phyloP scores from a whole-genome alignment of 75 land plant genomes.

The Picea glauca region DNA sequence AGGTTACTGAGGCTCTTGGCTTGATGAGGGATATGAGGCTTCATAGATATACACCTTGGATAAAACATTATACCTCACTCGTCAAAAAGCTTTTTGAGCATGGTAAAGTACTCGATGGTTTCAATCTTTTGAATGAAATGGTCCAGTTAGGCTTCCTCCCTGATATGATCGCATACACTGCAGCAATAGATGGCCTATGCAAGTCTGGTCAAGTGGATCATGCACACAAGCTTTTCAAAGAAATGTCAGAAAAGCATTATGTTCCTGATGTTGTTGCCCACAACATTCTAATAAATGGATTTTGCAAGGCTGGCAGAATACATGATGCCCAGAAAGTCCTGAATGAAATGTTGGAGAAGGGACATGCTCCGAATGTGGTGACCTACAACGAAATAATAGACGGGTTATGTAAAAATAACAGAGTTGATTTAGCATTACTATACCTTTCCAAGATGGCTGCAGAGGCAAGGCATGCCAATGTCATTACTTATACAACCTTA shows the following conservation, averaged over 20 bases:
- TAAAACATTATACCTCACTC: constrained; percentile 40
- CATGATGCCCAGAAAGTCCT: constrained; percentile 44
- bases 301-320: constrained; percentile 55
- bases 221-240: constrained; percentile 40
- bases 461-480: constrained; percentile 41
- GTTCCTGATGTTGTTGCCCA: constrained; percentile 70
- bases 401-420: constrained; percentile 50
- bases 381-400: constrained; percentile 50
- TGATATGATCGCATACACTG: constrained; percentile 56
- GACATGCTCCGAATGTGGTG: constrained; percentile 41
- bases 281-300: constrained; percentile 67
- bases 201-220: constrained; percentile 34
- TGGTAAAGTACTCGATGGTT: constrained; percentile 32
- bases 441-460: constrained; percentile 37
- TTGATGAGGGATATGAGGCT: constrained; percentile 47
- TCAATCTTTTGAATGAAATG: constrained; percentile 35
- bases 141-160: constrained; percentile 39
- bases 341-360: constrained; percentile 54
- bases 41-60: constrained; percentile 49
- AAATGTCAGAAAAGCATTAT: constrained; percentile 33
- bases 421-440: constrained; percentile 30
- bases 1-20: constrained; percentile 31
- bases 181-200: constrained; percentile 53
- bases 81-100: constrained; percentile 30
- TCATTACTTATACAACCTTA: constrained; percentile 72